phyloP scores from a whole-genome alignment of 257 asterid species.

The Phtheirospermum japonicum region DNA sequence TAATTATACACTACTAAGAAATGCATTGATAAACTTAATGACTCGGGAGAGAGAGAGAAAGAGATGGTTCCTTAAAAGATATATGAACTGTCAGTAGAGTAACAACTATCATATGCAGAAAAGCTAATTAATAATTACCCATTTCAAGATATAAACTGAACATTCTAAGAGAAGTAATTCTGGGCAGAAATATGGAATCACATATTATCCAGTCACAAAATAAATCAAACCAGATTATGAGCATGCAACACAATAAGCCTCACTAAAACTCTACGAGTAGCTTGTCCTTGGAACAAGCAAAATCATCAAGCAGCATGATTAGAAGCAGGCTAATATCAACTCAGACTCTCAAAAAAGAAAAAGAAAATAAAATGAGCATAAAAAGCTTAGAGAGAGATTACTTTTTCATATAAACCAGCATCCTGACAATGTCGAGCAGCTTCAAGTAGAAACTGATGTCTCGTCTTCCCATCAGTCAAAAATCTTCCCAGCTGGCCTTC shows the following conservation, averaged over 20 bases:
- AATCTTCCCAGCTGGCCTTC: conserved; percentile 87
- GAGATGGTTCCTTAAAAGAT: conserved; percentile 3
- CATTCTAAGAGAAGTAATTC: conserved; percentile 15
- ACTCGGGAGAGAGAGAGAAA: background rate
- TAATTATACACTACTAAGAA: background rate
- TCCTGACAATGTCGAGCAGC: conserved; percentile 84
- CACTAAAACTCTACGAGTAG: background rate
- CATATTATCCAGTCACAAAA: background rate
- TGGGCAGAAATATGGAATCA: conserved; percentile 4
- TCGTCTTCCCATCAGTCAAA: conserved; percentile 60
- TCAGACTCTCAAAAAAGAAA: conserved; percentile 10
- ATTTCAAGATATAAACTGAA: conserved; percentile 10
- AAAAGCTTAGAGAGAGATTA: conserved; percentile 32
- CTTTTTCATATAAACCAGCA: conserved; percentile 84
- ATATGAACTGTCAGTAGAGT: background rate
- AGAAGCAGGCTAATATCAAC: conserved; percentile 15
- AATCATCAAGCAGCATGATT: conserved; percentile 24
- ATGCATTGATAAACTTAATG: background rate
- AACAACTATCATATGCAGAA: conserved; percentile 7
- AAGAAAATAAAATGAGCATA: background rate
- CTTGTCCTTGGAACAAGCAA: conserved; percentile 13
- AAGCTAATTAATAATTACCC: background rate
- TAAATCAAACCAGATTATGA: conserved; percentile 7
- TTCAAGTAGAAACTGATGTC: conserved; percentile 79
- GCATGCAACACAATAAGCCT: conserved; percentile 7